Evolutionary conservation across 1,139 yeast species (phyloP), one percentile per base, ranked within the genome.

Genomic region (Kurtzmaniella quercitrusa): DNA sequence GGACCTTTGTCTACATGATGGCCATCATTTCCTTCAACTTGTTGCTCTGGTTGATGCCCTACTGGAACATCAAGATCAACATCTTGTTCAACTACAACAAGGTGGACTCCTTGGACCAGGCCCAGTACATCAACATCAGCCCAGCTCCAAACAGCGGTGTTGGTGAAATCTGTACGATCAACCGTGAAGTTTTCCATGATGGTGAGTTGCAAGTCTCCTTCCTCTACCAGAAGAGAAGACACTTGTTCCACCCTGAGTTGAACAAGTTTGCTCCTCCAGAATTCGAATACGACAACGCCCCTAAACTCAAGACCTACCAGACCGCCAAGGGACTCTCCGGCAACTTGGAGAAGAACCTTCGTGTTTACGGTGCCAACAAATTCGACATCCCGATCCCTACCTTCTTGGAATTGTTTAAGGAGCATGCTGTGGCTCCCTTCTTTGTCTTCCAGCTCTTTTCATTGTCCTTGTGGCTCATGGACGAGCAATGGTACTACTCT

Each of bases 391-490:
- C 98, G 33, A 79, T 94, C 44, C 99, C 98, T 41, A 81, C 96
- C 1, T 91, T 93, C 58, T 53, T 77, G 49, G 98, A 93, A 63
- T 75, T 93, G 58, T 93, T 93, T 72, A 85, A 89, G 62, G 98
- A 93, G 65, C 98, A 93, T 63, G 98, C 98, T 6, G 95, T 94
- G 40, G 98, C 98, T 11, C 99, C 99, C 10, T 88, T 94, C 64
- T 93, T 93, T 57, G 96, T 93, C 25, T 93, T 93, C 70, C 99
- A 93, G 69, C 77, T 93, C 48, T 93, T 93, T 63, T 91, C 98
- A 60, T 95, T 93, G 45, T 95, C 94, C 14, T 75, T 94, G 50
- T 94, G 98, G 98, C 79, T 89, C 59, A 79, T 93, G 81, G 98
- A 94, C 66, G 98, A 91, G 55, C 86, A 88, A 70, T 93, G 98